Conservation (phyloP, 139 green algal genomes). For the Volvox africanus region DNA sequence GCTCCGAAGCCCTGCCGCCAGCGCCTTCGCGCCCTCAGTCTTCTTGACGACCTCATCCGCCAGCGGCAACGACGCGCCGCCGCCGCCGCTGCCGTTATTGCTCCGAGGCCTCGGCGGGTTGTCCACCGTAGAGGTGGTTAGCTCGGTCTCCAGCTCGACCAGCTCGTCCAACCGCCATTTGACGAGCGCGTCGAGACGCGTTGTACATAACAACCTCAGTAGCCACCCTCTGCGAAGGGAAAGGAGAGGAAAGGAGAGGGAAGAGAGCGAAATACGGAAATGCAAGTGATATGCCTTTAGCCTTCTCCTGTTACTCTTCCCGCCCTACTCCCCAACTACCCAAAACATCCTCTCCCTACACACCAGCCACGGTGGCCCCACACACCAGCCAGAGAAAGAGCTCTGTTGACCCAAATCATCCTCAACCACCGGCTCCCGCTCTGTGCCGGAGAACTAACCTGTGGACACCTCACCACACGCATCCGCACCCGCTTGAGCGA, state of each 20-base stretch:
- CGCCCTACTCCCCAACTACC: too few species aligned
- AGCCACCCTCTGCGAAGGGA: conserved; percentile 34
- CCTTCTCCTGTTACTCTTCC: too few species aligned
- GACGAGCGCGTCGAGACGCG: conserved; percentile 16
- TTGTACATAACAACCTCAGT: conserved; percentile 27
- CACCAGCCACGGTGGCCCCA: too few species aligned
- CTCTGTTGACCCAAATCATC: too few species aligned
- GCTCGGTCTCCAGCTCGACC: neutral
- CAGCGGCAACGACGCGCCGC: neutral
- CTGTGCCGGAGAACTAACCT: too few species aligned
- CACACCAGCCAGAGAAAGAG: too few species aligned
- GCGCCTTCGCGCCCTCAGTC: neutral
- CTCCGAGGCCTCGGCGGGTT: neutral
- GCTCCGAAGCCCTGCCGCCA: conserved; percentile 11
- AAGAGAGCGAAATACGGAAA: too few species aligned
- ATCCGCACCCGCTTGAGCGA: too few species aligned
- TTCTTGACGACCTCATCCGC: neutral
- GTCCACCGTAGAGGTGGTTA: neutral
- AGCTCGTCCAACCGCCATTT: conserved; percentile 30
- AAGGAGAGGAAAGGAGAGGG: neutral
- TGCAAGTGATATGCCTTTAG: too few species aligned
- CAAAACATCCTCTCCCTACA: too few species aligned
- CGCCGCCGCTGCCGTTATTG: neutral
- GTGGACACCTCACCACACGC: too few species aligned
- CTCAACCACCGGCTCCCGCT: too few species aligned